These are phyloP conservation scores for Kurtzmaniella quercitrusa DNA, from an alignment of 1,139 yeast genomes.

Conservation along the genomic window DNA sequence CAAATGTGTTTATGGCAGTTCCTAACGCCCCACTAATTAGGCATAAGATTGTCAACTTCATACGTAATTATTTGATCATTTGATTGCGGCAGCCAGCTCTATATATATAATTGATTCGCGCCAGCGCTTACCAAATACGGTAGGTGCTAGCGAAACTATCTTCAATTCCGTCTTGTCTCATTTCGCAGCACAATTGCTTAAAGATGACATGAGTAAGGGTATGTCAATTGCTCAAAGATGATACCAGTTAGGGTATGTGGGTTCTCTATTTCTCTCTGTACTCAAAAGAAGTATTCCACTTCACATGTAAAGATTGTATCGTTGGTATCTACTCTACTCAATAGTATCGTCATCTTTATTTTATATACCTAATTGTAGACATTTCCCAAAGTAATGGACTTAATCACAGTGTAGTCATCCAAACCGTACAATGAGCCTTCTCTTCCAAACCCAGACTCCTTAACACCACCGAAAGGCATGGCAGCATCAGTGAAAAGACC, in stretches of 20 bases:
- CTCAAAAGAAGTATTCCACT: too few species aligned
- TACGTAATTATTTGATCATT: background rate
- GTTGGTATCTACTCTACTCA: too few species aligned
- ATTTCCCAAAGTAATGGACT: constrained; percentile 37
- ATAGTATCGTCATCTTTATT: background rate
- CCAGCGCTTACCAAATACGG: background rate
- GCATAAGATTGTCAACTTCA: background rate
- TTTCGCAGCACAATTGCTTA: background rate
- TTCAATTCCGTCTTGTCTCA: background rate
- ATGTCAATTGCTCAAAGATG: too few species aligned
- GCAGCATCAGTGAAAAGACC: constrained; percentile 70
- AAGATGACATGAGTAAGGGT: too few species aligned
- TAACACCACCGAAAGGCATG: constrained; percentile 77
- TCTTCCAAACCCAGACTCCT: constrained; percentile 78
- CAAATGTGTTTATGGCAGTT: constrained; percentile 35
- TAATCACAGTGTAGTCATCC: constrained; percentile 65
- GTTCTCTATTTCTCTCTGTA: too few species aligned
- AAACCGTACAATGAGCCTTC: constrained; percentile 76
- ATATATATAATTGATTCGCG: background rate
- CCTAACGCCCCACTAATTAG: background rate
- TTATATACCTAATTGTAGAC: constrained; percentile 18
- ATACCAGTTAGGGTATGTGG: background rate
- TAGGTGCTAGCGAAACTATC: background rate
- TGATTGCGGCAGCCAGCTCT: background rate
- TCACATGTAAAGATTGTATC: too few species aligned